Evolutionary conservation across 441 rosid species (phyloP).

Genomic region (Euphorbia corollata): DNA sequence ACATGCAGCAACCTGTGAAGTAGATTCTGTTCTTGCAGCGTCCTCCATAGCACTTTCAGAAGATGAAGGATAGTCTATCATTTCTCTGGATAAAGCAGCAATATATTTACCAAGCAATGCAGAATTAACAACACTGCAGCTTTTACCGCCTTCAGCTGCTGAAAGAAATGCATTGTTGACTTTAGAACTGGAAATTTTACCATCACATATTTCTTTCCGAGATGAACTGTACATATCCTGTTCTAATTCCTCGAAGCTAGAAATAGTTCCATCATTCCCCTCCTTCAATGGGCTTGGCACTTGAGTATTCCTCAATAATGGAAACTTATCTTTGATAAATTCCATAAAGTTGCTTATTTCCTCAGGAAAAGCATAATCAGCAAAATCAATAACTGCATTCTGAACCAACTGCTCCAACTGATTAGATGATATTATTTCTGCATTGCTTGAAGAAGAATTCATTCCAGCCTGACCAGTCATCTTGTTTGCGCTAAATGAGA

Average conservation of each 20-base stretch:
- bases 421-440: conserved; percentile 36
- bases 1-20: conserved; percentile 30
- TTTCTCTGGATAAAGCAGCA: conserved; percentile 43
- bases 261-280: conserved; percentile 33
- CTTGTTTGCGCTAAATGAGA: conserved; percentile 25
- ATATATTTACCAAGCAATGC: conserved; percentile 43
- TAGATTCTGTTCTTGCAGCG: conserved; percentile 27
- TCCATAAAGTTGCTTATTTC: conserved; percentile 51
- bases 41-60: conserved; percentile 35
- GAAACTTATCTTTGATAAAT: conserved; percentile 46
- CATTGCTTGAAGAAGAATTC: conserved; percentile 28
- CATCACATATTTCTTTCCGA: conserved; percentile 32
- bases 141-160: conserved; percentile 31
- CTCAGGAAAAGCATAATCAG: conserved; percentile 31
- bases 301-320: conserved; percentile 40
- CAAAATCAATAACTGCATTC: conserved; percentile 43
- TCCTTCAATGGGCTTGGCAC: conserved; percentile 35
- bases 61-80: conserved; percentile 33
- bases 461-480: conserved; percentile 30
- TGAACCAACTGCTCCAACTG: conserved; percentile 39
- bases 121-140: conserved; percentile 36
- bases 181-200: conserved; percentile 23
- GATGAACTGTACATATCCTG: conserved; percentile 46
- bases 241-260: conserved; percentile 53
- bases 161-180: conserved; percentile 25